Evolutionary conservation across 1,139 yeast genomes (phyloP).

Genomic region (Zygosaccharomyces pseudobailii): DNA sequence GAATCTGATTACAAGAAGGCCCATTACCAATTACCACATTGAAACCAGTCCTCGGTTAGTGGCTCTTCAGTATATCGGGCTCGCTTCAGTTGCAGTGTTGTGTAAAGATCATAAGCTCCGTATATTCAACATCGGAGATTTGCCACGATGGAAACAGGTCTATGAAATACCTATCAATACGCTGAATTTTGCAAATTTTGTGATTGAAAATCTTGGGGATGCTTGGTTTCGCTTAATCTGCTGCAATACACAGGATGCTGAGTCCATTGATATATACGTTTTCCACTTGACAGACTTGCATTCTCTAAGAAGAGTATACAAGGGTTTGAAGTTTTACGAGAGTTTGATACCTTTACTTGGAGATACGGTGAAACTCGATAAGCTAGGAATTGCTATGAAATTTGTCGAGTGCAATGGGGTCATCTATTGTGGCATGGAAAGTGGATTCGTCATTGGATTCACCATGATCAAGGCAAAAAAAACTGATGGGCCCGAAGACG

Average conservation of each 20-base stretch:
- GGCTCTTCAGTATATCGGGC: slow-evolving; percentile 13
- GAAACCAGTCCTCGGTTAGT: slow-evolving; percentile 17
- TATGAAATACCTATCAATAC: slow-evolving; percentile 33
- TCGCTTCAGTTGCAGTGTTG: slow-evolving; percentile 17
- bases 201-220: slow-evolving; percentile 8
- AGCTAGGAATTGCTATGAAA: slow-evolving; percentile 31
- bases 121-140: slow-evolving; percentile 13
- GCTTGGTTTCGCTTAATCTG: slow-evolving; percentile 22
- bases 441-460: slow-evolving; percentile 29
- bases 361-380: slow-evolving; percentile 12
- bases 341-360: slow-evolving; percentile 7
- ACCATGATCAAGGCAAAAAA: slow-evolving; percentile 1
- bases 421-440: slow-evolving; percentile 28
- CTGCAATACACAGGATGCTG: slow-evolving; percentile 31
- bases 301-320: slow-evolving; percentile 22
- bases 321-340: slow-evolving; percentile 19
- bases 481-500: background rate
- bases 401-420: slow-evolving; percentile 13
- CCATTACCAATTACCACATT: slow-evolving; percentile 11
- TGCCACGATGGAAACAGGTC: slow-evolving; percentile 9
- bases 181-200: slow-evolving; percentile 31
- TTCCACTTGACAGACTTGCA: slow-evolving; percentile 18
- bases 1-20: slow-evolving; percentile 30
- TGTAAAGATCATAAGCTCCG: slow-evolving; percentile 30
- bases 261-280: slow-evolving; percentile 27